A percentile compares a stretch with the other conserved stretches of the same genome.
These are phyloP conservation scores for Celoporthe dispersa DNA, from an alignment of 2,329 filamentous ascomycete species.

Conservation along the genomic window DNA sequence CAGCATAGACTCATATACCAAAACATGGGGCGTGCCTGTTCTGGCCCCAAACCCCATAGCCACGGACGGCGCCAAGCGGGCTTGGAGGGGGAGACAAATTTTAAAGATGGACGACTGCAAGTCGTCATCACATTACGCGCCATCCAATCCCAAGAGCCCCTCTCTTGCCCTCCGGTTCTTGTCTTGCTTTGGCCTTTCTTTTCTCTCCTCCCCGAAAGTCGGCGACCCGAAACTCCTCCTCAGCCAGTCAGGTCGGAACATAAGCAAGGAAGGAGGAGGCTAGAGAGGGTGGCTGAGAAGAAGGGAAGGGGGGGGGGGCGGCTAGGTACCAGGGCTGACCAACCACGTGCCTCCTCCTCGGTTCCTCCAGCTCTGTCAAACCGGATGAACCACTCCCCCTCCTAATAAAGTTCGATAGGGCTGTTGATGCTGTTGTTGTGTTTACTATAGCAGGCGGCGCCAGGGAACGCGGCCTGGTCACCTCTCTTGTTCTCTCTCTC, in stretches of 20 bases:
- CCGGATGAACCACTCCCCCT: neutral
- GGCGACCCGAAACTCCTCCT: neutral
- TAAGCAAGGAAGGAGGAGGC: too few relatives aligned
- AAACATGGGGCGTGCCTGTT: neutral
- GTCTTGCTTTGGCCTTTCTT: too few relatives aligned
- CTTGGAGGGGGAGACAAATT: neutral
- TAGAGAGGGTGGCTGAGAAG: neutral
- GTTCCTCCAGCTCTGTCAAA: neutral
- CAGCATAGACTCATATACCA: too few relatives aligned
- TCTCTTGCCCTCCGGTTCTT: neutral
- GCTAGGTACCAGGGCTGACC: neutral
- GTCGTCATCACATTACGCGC: constrained; percentile 8
- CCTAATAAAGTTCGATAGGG: neutral
- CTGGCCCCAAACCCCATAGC: neutral
- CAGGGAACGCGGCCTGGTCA: too few relatives aligned
- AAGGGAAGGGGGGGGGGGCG: neutral
- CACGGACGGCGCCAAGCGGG: neutral
- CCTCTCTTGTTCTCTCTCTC: neutral
- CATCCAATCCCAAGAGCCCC: neutral
- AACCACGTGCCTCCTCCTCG: neutral
- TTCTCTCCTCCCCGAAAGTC: neutral
- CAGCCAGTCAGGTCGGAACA: neutral
- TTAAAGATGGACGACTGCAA: neutral
- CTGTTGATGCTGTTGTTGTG: neutral
- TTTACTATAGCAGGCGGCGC: neutral